A percentile compares a stretch with the other conserved stretches of the same genome.
Evolutionary conservation across 2,329 filamentous ascomycete genomes (phyloP).

Genomic region (Tolypocladium nubicola): DNA sequence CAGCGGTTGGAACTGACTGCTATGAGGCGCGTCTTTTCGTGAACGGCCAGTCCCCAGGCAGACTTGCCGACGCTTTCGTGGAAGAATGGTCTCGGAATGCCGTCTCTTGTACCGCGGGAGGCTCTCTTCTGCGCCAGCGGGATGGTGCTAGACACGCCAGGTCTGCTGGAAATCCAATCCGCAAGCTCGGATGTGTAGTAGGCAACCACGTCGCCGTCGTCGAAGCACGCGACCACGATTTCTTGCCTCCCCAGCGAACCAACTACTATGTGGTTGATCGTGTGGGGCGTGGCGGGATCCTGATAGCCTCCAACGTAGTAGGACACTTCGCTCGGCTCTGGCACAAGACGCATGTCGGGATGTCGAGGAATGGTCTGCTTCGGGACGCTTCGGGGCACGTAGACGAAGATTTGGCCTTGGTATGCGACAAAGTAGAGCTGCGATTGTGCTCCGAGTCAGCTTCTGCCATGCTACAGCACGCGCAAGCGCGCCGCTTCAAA

Average conservation of each 20-base stretch:
- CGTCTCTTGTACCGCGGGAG: constrained; percentile 7
- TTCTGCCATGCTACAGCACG: not conserved
- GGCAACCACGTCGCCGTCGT: constrained; percentile 65
- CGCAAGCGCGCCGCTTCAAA: not conserved
- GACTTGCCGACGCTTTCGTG: constrained; percentile 64
- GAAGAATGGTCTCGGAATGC: constrained; percentile 45
- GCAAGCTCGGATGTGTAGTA: constrained; percentile 52
- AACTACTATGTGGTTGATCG: constrained; percentile 58
- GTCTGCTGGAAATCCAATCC: constrained; percentile 26
- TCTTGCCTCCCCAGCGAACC: constrained; percentile 61
- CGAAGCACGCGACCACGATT: constrained; percentile 55
- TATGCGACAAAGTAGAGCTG: constrained; percentile 54
- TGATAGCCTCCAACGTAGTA: constrained; percentile 39
- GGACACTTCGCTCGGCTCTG: constrained; percentile 28
- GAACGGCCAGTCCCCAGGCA: constrained; percentile 84
- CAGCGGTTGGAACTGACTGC: constrained; percentile 71
- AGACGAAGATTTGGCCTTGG: constrained; percentile 45
- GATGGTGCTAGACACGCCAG: not conserved
- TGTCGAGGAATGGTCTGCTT: constrained; percentile 35
- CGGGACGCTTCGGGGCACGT: constrained; percentile 34
- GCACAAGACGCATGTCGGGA: constrained; percentile 40
- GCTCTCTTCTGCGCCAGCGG: constrained; percentile 3
- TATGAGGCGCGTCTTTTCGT: constrained; percentile 70
- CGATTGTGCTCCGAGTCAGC: not conserved
- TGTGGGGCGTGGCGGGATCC: constrained; percentile 41